Evolutionary conservation across 225 moss, liverwort and hornwort genomes (phyloP).

Genomic region (Antitrichia curtipendula): DNA sequence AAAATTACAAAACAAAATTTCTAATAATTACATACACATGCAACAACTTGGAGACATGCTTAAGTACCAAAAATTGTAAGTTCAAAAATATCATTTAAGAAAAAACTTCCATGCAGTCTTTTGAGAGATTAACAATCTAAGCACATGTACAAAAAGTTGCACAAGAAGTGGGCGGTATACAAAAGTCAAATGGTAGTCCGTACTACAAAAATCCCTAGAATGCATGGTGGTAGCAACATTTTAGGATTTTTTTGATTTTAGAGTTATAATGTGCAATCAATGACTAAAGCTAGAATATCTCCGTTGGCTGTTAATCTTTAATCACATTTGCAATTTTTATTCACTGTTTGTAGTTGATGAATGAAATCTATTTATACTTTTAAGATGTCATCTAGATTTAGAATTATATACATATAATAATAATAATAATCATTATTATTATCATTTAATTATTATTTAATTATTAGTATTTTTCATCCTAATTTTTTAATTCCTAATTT

Average conservation of each 20-base stretch:
- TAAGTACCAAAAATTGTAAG: not conserved
- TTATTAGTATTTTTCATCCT: too few relatives aligned
- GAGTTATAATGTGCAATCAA: not conserved
- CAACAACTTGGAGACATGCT: not conserved
- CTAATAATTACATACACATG: too few relatives aligned
- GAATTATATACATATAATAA: too few relatives aligned
- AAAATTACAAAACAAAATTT: not conserved
- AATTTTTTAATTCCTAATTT: too few relatives aligned
- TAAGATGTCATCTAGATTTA: not conserved
- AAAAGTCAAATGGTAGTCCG: not conserved
- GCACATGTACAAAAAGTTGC: not conserved
- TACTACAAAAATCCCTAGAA: not conserved
- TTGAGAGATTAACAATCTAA: not conserved
- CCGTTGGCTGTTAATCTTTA: not conserved
- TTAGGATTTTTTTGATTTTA: not conserved
- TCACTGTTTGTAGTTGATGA: not conserved
- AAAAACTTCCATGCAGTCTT: not conserved
- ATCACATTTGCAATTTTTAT: not conserved
- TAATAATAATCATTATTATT: too few relatives aligned
- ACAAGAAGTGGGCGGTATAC: not conserved
- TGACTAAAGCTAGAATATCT: not conserved
- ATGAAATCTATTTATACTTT: not conserved
- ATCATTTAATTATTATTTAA: too few relatives aligned
- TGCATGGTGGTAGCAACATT: accelerated
- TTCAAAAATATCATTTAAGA: not conserved